Evolutionary conservation across 2,329 filamentous ascomycete species (phyloP), one percentile per base, ranked within the genome.

Genomic region (Aspergillus aculeatus): DNA sequence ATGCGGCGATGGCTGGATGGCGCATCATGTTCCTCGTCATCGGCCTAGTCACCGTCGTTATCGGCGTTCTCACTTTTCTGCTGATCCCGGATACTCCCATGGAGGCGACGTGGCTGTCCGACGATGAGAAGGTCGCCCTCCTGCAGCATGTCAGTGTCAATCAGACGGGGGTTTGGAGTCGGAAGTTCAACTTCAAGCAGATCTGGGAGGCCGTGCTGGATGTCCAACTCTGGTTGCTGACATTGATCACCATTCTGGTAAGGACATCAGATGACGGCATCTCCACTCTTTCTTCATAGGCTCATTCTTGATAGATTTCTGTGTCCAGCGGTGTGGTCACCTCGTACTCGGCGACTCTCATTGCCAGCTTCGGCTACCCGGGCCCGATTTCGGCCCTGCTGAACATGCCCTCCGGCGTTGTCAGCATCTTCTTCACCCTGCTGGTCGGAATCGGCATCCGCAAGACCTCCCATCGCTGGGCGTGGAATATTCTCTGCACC

Each of bases 161-260:
- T 44, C 78, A 83, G 60, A 84, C 81, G 0, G 82, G 82, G 2
- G 78, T 83, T 2, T 79, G 82, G 64, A 82, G 80, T 66, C 79
- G 80, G 51, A 73, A 76, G 44, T 77, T 84, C 65, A 82, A 84
- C 57, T 49, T 67, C 3, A 68, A 74, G 12, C 82, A 84, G 52
- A 73, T 84, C 14, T 63, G 73, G 50, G 82, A 84, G 69, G 76
- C 76, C 6, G 66, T 83, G 9, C 35, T 59, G 6, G 78, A 83
- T 44, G 63, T 76, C 1, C 81, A 84, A 57, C 75, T 82, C 3
- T 81, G 77, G 78, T 66, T 80, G 11, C 66, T 81, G 24, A 71
- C 68, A 11, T 54, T 80, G 23, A 73, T 58, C 19, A 61, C 56
- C 9, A 58, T 59, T 4, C 49, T 54, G 5, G 59, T 58, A 23